phyloP scores from a whole-genome alignment of 805 yeast genomes.

The Candida dajiaensis region DNA sequence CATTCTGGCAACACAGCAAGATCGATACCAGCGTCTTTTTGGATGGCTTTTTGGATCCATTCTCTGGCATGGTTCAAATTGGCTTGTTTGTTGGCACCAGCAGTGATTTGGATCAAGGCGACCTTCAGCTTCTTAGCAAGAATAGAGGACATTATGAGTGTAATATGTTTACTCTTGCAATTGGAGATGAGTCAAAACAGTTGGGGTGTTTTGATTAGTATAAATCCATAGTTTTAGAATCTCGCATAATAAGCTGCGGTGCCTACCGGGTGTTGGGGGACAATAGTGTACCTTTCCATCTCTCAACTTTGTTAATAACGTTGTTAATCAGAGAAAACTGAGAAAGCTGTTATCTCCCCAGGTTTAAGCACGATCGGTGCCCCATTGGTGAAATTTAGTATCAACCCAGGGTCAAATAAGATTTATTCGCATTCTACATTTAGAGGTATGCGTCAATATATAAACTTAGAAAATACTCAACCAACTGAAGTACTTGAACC shows the following conservation, averaged over 20 bases:
- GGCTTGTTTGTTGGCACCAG: constrained; percentile 67
- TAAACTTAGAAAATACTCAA: constrained; percentile 31
- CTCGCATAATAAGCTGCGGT: not conserved
- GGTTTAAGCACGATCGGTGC: too few species aligned
- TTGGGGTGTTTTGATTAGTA: not conserved
- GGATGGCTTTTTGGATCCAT: constrained; percentile 58
- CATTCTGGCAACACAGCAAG: constrained; percentile 90
- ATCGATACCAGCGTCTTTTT: constrained; percentile 43
- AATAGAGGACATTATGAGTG: constrained; percentile 11
- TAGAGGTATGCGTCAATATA: not conserved
- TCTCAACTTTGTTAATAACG: too few species aligned
- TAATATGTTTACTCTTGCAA: too few species aligned
- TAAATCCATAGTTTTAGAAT: not conserved
- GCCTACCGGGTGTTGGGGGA: not conserved
- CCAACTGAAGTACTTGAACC: constrained; percentile 73
- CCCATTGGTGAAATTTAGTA: too few species aligned
- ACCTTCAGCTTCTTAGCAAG: constrained; percentile 53
- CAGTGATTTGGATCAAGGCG: constrained; percentile 76
- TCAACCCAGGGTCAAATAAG: too few species aligned
- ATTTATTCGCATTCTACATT: too few species aligned
- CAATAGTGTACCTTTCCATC: not conserved
- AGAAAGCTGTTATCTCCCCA: too few species aligned
- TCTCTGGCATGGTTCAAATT: constrained; percentile 66
- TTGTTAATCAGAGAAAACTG: not conserved
- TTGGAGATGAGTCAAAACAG: not conserved